Evolutionary conservation across 805 yeast genomes (phyloP).

Genomic region (Pichia californica): DNA sequence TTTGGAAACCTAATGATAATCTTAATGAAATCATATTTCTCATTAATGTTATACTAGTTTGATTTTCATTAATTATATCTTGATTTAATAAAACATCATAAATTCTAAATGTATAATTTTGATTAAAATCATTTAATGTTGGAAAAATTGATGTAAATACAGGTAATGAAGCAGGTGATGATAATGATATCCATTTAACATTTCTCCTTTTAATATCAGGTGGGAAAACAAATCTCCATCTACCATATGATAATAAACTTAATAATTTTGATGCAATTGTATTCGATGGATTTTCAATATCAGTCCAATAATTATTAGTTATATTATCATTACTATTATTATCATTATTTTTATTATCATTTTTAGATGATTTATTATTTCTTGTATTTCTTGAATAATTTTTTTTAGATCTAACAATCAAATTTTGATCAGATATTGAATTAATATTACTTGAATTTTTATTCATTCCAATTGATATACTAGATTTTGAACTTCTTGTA

Average conservation of each 20-base stretch:
- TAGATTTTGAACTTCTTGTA: not conserved
- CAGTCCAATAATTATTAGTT: conserved; percentile 47
- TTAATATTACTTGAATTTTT: too few species aligned
- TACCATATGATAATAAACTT: conserved; percentile 57
- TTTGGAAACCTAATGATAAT: conserved; percentile 82
- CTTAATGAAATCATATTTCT: conserved; percentile 84
- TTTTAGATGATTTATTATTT: not conserved
- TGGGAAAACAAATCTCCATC: conserved; percentile 92
- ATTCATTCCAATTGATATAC: not conserved
- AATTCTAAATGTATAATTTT: conserved; percentile 72
- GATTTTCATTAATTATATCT: conserved; percentile 46
- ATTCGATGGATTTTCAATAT: conserved; percentile 70
- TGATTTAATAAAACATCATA: conserved; percentile 67
- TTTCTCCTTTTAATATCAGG: conserved; percentile 54
- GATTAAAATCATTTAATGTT: conserved; percentile 54
- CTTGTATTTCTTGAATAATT: not conserved
- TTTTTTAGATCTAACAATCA: too few species aligned
- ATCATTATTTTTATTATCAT: not conserved
- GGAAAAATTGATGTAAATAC: conserved; percentile 77
- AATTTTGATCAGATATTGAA: too few species aligned
- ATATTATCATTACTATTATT: conserved; percentile 9
- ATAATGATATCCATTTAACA: conserved; percentile 88
- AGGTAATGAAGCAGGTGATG: conserved; percentile 92
- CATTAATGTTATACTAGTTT: conserved; percentile 56
- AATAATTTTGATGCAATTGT: conserved; percentile 50